These are phyloP conservation scores for Didymella arachidicola DNA, from an alignment of 2,329 filamentous ascomycete species.

Conservation along the genomic window DNA sequence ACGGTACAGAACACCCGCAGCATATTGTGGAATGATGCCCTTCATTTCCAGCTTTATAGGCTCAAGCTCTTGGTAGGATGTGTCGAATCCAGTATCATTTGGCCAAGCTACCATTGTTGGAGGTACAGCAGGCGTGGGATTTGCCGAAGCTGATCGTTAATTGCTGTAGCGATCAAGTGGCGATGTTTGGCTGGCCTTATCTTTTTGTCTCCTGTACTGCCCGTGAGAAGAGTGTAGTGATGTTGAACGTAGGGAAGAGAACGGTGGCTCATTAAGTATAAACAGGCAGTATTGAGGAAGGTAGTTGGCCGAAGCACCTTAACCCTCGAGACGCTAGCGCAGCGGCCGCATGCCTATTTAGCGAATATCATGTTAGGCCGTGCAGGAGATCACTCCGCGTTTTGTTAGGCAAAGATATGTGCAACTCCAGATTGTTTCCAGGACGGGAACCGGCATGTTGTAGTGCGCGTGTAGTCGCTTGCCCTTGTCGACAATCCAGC, in stretches of 20 bases:
- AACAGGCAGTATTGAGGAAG: background rate
- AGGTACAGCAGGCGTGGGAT: background rate
- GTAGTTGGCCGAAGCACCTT: background rate
- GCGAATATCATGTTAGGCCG: conserved; percentile 6
- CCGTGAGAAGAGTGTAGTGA: background rate
- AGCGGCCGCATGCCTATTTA: conserved; percentile 18
- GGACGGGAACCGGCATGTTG: conserved; percentile 16
- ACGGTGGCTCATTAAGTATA: background rate
- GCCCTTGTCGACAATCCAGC: conserved; percentile 16
- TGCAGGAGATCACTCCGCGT: background rate
- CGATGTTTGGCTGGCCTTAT: background rate
- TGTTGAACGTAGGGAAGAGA: no score
- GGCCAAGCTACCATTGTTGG: conserved; percentile 40
- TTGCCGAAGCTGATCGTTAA: background rate
- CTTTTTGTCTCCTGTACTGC: background rate
- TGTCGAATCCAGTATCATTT: conserved; percentile 62
- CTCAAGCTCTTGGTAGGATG: conserved; percentile 68
- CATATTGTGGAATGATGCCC: conserved; percentile 74
- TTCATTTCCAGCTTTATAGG: conserved; percentile 70
- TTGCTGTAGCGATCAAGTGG: background rate
- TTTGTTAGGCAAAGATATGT: background rate
- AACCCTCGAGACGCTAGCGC: conserved; percentile 9
- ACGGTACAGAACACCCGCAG: conserved; percentile 74
- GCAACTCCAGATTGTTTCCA: background rate
- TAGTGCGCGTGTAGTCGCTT: conserved; percentile 27